Evolutionary conservation across 768 basidiomycete genomes (phyloP), one percentile per base, ranked within the genome.

Genomic region (Cystoderma amianthinum): DNA sequence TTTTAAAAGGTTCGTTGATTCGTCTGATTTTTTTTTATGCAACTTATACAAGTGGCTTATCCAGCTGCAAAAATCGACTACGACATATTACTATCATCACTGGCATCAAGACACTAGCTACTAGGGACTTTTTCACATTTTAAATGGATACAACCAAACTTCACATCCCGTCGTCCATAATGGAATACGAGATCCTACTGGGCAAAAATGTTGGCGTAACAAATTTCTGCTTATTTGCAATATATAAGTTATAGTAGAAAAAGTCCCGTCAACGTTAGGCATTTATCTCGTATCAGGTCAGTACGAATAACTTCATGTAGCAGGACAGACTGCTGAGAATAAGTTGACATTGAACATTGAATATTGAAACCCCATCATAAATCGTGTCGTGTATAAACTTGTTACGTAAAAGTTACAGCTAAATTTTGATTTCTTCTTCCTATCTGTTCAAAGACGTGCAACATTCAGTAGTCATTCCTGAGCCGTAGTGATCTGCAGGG

Each of bases 21-120:
- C n/a, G n/a, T n/a, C n/a, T n/a, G n/a, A n/a, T n/a, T n/a, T n/a
- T 3, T 5, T 37, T 45, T 34, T 25, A 2, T 20, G 1, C 13
- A 7, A 23, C n/a, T n/a, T n/a, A n/a, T n/a, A n/a, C n/a, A 30
- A 28, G 3, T 19, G 30, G 22, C 18, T 28, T 42, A 18, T 45
- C 21, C 28, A 82, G 81, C 76, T 41, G 82, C 81, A 41, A 82
- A 83, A 63, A 63, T 74, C 23, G 80, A 82, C 50, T 78, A 80
- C 46, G 81, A 82, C 48, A 74, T 76, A 19, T 61, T 82, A 24
- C 58, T 82, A 15, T 67, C 77, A 5, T 74, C 80, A 6, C 48
- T 64, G 28, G 60, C 61, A n/a, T 60, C 61, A 4, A 53, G 58
- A 36, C 58, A 56, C 42, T 61, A 42, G 32, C 17, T 15, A 21